Percentiles rank a stretch among this genome's conserved stretches.
These are phyloP conservation scores for Epichloe aotearoae DNA, from an alignment of 2,329 filamentous ascomycete species.

Conservation along the genomic window DNA sequence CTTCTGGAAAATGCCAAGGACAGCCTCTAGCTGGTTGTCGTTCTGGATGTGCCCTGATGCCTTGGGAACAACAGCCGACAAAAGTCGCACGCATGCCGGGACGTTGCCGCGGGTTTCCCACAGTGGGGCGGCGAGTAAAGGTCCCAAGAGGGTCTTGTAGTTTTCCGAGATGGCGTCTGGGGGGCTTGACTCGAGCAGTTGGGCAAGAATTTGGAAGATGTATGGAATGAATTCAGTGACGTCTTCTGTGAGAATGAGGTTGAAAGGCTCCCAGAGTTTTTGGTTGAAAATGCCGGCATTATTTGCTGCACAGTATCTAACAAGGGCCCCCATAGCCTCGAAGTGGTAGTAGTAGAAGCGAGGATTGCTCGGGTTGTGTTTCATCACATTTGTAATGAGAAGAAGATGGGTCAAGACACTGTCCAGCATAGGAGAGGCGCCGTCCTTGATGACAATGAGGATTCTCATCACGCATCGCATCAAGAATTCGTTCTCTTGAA, in stretches of 20 bases:
- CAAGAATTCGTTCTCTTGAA: slow-evolving; percentile 96
- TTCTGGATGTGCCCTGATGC: slow-evolving; percentile 59
- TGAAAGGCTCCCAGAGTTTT: slow-evolving; percentile 72
- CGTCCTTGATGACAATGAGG: slow-evolving; percentile 83
- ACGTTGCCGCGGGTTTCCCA: slow-evolving; percentile 94
- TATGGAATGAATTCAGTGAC: slow-evolving; percentile 96
- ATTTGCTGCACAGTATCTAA: slow-evolving; percentile 50
- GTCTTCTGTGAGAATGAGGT: slow-evolving; percentile 64
- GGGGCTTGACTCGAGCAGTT: slow-evolving; percentile 81
- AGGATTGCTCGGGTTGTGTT: slow-evolving; percentile 91
- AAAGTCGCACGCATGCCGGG: slow-evolving; percentile 73
- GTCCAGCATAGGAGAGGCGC: slow-evolving; percentile 59
- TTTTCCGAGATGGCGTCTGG: slow-evolving; percentile 62
- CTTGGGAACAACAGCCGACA: slow-evolving; percentile 72
- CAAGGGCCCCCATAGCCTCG: slow-evolving; percentile 80
- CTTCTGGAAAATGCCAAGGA: slow-evolving; percentile 94
- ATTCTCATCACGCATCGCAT: slow-evolving; percentile 99
- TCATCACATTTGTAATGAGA: slow-evolving; percentile 82
- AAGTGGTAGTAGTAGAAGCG: slow-evolving; percentile 99
- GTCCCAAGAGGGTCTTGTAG: slow-evolving; percentile 66
- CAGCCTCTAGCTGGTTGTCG: slow-evolving; percentile 70
- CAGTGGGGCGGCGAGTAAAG: slow-evolving; percentile 65
- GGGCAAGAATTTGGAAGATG: slow-evolving; percentile 88
- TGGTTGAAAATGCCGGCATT: slow-evolving; percentile 65
- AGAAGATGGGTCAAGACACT: slow-evolving; percentile 73